Evolutionary conservation across 2,329 filamentous ascomycete genomes (phyloP).

Genomic region (Exophiala mesophila): DNA sequence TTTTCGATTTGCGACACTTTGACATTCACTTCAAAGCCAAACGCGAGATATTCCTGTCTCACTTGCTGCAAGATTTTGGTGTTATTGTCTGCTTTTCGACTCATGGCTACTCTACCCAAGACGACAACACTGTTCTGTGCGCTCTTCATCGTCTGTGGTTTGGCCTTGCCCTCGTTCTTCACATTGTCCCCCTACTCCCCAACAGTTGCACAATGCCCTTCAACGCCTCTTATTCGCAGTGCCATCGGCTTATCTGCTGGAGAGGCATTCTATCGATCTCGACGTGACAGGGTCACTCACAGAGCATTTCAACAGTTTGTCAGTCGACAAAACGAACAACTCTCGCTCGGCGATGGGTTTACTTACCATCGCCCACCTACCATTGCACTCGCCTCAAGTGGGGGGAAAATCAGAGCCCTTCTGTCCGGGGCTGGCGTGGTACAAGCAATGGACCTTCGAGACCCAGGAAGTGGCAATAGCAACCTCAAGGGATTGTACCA

Average conservation of each 20-base stretch:
- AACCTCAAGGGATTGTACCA: slow-evolving; percentile 42
- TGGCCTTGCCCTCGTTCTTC: neutral
- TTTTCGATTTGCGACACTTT: too few relatives aligned
- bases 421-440: slow-evolving; percentile 38
- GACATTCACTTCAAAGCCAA: too few relatives aligned
- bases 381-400: slow-evolving; percentile 40
- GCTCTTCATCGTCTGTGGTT: neutral
- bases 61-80: too few relatives aligned
- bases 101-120: neutral
- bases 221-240: neutral
- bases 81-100: neutral
- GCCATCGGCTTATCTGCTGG: neutral
- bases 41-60: too few relatives aligned
- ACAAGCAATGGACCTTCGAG: slow-evolving; percentile 41
- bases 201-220: neutral
- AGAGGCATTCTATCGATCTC: neutral
- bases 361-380: slow-evolving; percentile 30
- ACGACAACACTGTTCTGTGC: neutral
- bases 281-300: neutral
- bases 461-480: slow-evolving; percentile 30
- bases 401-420: slow-evolving; percentile 41
- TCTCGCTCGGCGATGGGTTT: neutral
- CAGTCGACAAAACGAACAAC: neutral
- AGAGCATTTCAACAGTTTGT: neutral
- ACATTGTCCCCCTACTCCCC: slow-evolving; percentile 1